Percentiles rank a stretch among this genome's conserved stretches.
These are phyloP conservation scores for Metarhizium humberi DNA, from an alignment of 2,329 filamentous ascomycete species.

Conservation along the genomic window DNA sequence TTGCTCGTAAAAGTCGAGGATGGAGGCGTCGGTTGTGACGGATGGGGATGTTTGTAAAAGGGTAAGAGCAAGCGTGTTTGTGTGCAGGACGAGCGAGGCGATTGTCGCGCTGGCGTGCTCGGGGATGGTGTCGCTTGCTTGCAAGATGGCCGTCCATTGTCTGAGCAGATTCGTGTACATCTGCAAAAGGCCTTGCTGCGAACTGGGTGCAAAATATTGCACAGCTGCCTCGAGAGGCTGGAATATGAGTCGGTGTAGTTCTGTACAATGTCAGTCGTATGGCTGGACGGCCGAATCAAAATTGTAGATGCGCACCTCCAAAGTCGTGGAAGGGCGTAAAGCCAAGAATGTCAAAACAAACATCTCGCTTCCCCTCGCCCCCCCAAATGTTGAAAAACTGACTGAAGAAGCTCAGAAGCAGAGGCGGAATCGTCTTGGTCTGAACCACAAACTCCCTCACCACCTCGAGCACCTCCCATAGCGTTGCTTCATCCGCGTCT, in stretches of 20 bases:
- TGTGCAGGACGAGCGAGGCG: constrained; percentile 34
- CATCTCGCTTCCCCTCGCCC: constrained; percentile 41
- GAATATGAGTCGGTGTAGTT: constrained; percentile 39
- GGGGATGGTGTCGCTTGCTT: constrained; percentile 27
- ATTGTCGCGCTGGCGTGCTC: constrained; percentile 27
- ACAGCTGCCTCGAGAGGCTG: constrained; percentile 41
- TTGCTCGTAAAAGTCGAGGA: constrained; percentile 63
- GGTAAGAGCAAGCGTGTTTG: constrained; percentile 48
- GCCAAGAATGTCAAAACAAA: constrained; percentile 49
- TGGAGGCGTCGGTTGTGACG: constrained; percentile 38
- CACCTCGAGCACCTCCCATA: constrained; percentile 45
- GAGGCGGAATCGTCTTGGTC: constrained; percentile 42
- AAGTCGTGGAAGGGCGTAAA: constrained; percentile 47
- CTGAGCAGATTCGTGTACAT: constrained; percentile 61
- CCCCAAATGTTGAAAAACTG: constrained; percentile 53
- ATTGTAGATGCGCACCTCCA: constrained; percentile 31
- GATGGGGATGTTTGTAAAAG: constrained; percentile 44
- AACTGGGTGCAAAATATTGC: constrained; percentile 37
- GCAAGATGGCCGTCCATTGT: constrained; percentile 43
- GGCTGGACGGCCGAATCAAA: background rate
- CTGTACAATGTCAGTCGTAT: constrained; percentile 23
- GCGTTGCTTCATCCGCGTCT: constrained; percentile 35
- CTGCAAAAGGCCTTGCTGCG: constrained; percentile 50
- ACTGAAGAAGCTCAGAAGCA: constrained; percentile 39
- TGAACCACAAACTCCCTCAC: constrained; percentile 46